phyloP scores from a whole-genome alignment of 2,329 filamentous ascomycete species.

The Dendryphion nanum region DNA sequence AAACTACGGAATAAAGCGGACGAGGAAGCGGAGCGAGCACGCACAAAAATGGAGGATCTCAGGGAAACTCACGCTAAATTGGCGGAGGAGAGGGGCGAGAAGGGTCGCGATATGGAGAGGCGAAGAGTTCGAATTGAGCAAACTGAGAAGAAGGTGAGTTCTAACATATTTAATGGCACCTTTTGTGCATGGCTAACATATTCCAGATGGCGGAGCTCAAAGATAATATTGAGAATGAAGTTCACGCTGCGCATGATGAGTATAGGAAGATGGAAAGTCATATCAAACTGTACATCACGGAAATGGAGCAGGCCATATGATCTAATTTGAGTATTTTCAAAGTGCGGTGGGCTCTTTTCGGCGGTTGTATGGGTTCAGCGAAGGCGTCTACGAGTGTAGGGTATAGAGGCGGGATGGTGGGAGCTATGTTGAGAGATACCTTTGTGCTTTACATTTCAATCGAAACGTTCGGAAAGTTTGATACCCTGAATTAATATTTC shows the following conservation, averaged over 20 bases:
- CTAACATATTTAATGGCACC: no score
- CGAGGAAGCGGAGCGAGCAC: conserved; percentile 76
- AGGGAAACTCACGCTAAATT: conserved; percentile 75
- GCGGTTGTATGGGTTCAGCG: no score
- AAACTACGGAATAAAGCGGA: conserved; percentile 77
- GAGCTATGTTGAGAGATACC: no score
- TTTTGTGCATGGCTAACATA: conserved; percentile 3
- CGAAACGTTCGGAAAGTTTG: no score
- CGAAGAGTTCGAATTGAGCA: conserved; percentile 93
- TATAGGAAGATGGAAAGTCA: conserved; percentile 98
- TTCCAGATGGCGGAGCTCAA: conserved; percentile 92
- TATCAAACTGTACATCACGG: conserved; percentile 95
- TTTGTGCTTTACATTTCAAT: no score
- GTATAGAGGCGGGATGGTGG: no score
- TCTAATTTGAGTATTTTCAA: no score
- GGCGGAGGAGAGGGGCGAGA: conserved; percentile 80
- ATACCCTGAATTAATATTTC: no score
- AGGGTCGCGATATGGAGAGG: conserved; percentile 88
- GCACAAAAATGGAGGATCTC: conserved; percentile 87
- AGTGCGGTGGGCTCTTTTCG: no score
- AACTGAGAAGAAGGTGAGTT: conserved; percentile 93
- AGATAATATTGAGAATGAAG: conserved; percentile 94
- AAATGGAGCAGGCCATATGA: conserved; percentile 88
- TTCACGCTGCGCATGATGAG: conserved; percentile 86
- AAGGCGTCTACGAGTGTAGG: no score